Evolutionary conservation across 2,329 filamentous ascomycete genomes (phyloP).

Genomic region (Penicillium digitatum): DNA sequence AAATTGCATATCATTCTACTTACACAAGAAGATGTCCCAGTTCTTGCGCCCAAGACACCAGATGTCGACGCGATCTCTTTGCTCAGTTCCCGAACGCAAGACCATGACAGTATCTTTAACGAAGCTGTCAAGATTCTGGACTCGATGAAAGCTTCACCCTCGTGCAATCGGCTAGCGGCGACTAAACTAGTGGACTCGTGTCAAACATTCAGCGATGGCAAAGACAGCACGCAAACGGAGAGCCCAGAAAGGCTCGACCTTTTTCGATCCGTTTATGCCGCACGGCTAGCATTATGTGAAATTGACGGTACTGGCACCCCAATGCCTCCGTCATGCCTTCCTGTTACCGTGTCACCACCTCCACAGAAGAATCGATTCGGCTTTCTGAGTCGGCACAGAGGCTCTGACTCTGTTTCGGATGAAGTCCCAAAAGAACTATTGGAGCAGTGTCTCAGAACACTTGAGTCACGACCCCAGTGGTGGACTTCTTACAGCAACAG

Average conservation of each 20-base stretch:
- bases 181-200: constrained; percentile 53
- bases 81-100: constrained; percentile 21
- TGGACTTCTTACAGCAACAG: constrained; percentile 65
- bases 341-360: constrained; percentile 45
- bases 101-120: constrained; percentile 38
- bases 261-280: constrained; percentile 57
- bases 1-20: background rate
- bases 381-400: constrained; percentile 21
- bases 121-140: constrained; percentile 45
- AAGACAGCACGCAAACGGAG: constrained; percentile 22
- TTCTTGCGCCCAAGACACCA: background rate
- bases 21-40: background rate
- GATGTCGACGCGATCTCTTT: constrained; percentile 29
- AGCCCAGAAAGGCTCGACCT: constrained; percentile 38
- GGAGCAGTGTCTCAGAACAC: constrained; percentile 50
- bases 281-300: constrained; percentile 61
- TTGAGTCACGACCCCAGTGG: constrained; percentile 54
- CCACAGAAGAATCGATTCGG: constrained; percentile 26
- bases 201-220: constrained; percentile 44
- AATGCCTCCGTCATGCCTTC: constrained; percentile 51
- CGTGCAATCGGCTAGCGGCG: constrained; percentile 53
- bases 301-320: constrained; percentile 50
- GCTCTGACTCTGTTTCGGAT: constrained; percentile 15
- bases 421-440: constrained; percentile 32
- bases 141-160: constrained; percentile 45